A percentile compares a stretch with the other conserved stretches of the same genome.
Conservation (phyloP, 140 eudicot genomes). For the Stevia rebaudiana region DNA sequence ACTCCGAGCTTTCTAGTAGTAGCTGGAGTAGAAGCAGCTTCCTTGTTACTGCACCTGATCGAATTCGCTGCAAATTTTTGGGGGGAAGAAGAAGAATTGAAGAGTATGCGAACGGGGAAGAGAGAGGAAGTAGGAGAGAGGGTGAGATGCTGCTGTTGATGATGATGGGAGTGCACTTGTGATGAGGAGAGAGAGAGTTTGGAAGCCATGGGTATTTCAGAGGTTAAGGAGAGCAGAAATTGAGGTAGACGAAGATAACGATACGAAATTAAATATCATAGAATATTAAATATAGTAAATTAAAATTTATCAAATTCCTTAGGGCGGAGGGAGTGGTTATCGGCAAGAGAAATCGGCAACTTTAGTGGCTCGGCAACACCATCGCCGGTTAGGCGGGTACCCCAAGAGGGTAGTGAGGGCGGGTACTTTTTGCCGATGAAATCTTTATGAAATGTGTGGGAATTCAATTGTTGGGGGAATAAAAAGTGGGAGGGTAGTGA, state of each 20-base stretch:
- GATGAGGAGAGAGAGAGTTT: slow-evolving; percentile 16
- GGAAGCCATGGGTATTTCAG: slow-evolving; percentile 28
- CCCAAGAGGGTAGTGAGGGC: too few species aligned
- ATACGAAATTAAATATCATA: too few species aligned
- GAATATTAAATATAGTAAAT: too few species aligned
- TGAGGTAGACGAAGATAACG: neutral
- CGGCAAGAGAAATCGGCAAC: too few species aligned
- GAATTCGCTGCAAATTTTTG: slow-evolving; percentile 5
- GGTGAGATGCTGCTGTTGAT: neutral
- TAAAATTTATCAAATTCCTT: too few species aligned
- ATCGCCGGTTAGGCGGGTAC: too few species aligned
- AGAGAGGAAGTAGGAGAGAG: slow-evolving; percentile 26
- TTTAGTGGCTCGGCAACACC: too few species aligned
- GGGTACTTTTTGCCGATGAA: too few species aligned
- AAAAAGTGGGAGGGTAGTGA: too few species aligned
- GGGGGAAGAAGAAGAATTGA: slow-evolving; percentile 20
- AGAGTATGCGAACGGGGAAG: slow-evolving; percentile 19
- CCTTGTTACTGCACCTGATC: slow-evolving; percentile 38
- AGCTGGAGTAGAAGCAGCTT: slow-evolving; percentile 35
- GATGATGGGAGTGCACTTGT: slow-evolving; percentile 7
- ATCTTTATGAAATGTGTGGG: too few species aligned
- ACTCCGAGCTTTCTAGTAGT: slow-evolving; percentile 62
- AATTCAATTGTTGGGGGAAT: too few species aligned
- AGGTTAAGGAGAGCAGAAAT: neutral
- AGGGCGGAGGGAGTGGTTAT: too few species aligned